A percentile compares a stretch with the other conserved stretches of the same genome.
Conservation (phyloP, 176 grass and related monocot genomes). For the Musa beccarii region DNA sequence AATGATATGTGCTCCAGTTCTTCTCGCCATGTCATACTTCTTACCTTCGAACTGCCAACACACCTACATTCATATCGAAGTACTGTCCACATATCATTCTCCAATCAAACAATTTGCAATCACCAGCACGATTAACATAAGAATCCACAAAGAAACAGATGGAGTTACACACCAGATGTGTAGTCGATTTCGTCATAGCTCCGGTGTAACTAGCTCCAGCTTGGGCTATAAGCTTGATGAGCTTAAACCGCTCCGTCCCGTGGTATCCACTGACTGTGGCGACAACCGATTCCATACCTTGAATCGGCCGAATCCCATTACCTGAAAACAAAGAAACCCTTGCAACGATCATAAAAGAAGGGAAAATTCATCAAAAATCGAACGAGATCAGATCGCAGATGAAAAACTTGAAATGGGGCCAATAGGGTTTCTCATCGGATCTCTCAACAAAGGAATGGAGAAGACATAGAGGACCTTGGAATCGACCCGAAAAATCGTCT, state of each 20-base stretch:
- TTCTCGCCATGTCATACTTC: constrained; percentile 66
- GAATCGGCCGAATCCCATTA: constrained; percentile 14
- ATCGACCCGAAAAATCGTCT: background rate
- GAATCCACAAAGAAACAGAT: background rate
- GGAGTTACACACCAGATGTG: constrained; percentile 52
- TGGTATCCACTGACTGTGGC: constrained; percentile 93
- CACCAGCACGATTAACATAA: background rate
- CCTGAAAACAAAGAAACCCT: constrained; percentile 4
- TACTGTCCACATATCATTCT: background rate
- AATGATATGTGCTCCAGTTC: constrained; percentile 33
- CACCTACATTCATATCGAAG: constrained; percentile 36
- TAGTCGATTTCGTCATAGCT: constrained; percentile 66
- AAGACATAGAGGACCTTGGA: background rate
- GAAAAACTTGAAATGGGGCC: background rate
- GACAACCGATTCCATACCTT: constrained; percentile 61
- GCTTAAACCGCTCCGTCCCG: constrained; percentile 57
- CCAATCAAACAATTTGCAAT: background rate
- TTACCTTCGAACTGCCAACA: constrained; percentile 85
- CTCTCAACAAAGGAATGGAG: background rate
- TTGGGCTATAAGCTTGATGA: constrained; percentile 82
- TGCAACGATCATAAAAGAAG: background rate
- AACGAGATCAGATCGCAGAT: background rate
- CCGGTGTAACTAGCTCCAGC: constrained; percentile 75
- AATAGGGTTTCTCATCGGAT: background rate
- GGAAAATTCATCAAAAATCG: background rate